Conservation (phyloP, 768 basidiomycete genomes). For the Lentinula boryana region DNA sequence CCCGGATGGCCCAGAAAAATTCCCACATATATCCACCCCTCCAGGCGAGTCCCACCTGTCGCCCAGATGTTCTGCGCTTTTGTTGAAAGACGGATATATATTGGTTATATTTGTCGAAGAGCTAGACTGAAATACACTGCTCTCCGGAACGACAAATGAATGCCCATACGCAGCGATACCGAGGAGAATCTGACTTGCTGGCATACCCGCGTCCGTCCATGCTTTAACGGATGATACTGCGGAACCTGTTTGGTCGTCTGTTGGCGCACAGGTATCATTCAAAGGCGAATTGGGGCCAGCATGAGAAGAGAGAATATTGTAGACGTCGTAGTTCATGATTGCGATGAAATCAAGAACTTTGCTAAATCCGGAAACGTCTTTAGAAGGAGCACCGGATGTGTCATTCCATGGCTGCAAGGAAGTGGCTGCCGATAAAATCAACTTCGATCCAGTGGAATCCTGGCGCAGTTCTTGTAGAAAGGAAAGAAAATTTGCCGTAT, state of each 20-base stretch:
- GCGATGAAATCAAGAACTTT: constrained; percentile 50
- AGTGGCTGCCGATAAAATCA: constrained; percentile 52
- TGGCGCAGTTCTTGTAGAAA: constrained; percentile 68
- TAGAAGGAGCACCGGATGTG: constrained; percentile 51
- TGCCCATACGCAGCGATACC: constrained; percentile 86
- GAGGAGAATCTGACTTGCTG: constrained; percentile 63
- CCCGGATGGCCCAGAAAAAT: constrained; percentile 40
- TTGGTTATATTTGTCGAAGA: constrained; percentile 7
- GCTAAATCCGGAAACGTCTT: constrained; percentile 69
- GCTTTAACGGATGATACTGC: constrained; percentile 65
- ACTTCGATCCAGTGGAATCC: constrained; percentile 39
- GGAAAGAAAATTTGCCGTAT: constrained; percentile 70
- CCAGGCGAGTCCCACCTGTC: constrained; percentile 44
- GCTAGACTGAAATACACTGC: constrained; percentile 25
- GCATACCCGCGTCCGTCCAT: constrained; percentile 79
- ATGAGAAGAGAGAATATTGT: constrained; percentile 24
- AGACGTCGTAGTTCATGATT: constrained; percentile 52
- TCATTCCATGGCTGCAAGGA: constrained; percentile 35
- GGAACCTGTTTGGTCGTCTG: constrained; percentile 59
- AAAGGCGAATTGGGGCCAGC: constrained; percentile 84
- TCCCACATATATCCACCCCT: constrained; percentile 55
- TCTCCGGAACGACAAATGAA: constrained; percentile 45
- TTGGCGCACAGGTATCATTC: constrained; percentile 64
- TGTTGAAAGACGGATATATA: constrained; percentile 46
- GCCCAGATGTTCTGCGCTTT: constrained; percentile 35